Conservation (phyloP, 202 grass and related monocot genomes). For the Zizania palustris region DNA sequence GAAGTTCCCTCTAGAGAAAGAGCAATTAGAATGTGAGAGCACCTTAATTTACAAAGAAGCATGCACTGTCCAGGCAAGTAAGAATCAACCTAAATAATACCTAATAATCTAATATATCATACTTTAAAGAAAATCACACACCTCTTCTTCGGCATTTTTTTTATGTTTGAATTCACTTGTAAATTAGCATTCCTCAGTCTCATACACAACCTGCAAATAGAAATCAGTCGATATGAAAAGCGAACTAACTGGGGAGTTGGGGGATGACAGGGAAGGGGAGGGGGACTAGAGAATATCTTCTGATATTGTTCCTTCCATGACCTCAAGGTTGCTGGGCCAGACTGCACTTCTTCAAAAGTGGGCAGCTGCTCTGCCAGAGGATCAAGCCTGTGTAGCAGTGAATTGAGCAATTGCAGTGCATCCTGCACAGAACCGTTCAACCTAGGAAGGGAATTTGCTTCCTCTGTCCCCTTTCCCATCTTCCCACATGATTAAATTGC, state of each 20-base stretch:
- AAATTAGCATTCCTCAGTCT: constrained; percentile 79
- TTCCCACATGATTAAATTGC: constrained; percentile 62
- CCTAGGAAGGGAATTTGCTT: constrained; percentile 69
- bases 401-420: constrained; percentile 67
- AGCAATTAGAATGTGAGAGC: constrained; percentile 31
- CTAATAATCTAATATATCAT: constrained; percentile 20
- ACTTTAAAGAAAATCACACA: constrained; percentile 40
- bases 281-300: constrained; percentile 26
- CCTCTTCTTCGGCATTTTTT: constrained; percentile 77
- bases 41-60: constrained; percentile 18
- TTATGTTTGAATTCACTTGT: constrained; percentile 79
- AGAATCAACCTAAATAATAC: not conserved
- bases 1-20: constrained; percentile 58
- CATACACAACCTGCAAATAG: constrained; percentile 55
- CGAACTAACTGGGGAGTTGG: constrained; percentile 1
- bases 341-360: constrained; percentile 70
- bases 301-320: constrained; percentile 81
- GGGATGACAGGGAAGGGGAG: not conserved
- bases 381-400: constrained; percentile 76
- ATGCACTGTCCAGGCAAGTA: not conserved
- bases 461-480: constrained; percentile 69
- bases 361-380: constrained; percentile 77
- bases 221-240: constrained; percentile 5
- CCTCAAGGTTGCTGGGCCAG: constrained; percentile 54
- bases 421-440: constrained; percentile 79